Conservation (phyloP, 192 early-diverging fungal genomes). For the Chytriomyces sp. region DNA sequence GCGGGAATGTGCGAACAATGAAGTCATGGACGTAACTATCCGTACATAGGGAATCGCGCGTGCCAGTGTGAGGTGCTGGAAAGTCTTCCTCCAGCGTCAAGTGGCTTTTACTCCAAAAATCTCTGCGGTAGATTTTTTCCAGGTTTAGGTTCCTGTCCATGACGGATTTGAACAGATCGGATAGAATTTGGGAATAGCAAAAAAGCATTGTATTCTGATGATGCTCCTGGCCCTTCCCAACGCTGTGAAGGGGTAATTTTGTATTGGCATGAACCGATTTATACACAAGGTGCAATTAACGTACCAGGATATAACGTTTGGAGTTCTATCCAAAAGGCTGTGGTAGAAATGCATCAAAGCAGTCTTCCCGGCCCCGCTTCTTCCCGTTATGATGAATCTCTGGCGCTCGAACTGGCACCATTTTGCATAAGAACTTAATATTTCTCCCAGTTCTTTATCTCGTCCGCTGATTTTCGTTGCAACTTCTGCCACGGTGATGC, state of each 20-base stretch:
- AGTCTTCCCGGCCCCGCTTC: neutral
- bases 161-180: neutral
- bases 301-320: no score
- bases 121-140: neutral
- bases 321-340: no score
- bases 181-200: neutral
- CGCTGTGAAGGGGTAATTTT: neutral
- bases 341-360: neutral
- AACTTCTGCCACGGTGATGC: slow-evolving; percentile 1
- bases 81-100: neutral
- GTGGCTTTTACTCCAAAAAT: neutral
- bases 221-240: neutral
- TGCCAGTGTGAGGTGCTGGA: neutral
- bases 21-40: neutral
- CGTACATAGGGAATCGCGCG: neutral
- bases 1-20: neutral
- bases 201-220: neutral
- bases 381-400: neutral
- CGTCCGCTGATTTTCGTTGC: neutral
- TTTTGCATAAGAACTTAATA: neutral
- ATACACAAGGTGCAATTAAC: neutral
- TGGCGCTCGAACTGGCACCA: neutral
- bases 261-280: neutral
- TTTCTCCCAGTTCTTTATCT: slow-evolving; percentile 9
- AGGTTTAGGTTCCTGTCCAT: neutral